A percentile compares a stretch with the other conserved stretches of the same genome.
These are phyloP conservation scores for Raddia guianensis DNA, from an alignment of 176 grass and related monocot genomes.

Conservation along the genomic window DNA sequence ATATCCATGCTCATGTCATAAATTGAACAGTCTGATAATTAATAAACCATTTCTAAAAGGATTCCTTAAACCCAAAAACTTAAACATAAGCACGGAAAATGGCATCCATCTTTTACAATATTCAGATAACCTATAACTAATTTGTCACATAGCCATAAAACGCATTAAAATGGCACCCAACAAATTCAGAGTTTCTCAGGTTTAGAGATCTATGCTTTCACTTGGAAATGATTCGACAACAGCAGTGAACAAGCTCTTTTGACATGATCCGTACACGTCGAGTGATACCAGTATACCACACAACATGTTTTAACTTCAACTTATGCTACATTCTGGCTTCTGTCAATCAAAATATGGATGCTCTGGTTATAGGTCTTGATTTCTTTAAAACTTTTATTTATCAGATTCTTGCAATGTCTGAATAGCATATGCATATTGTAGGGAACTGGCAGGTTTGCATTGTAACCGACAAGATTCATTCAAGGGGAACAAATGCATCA, in stretches of 20 bases:
- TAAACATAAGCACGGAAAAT: not conserved
- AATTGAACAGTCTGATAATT: not conserved
- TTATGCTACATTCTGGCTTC: not conserved
- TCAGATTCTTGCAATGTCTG: not conserved
- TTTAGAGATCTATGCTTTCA: not conserved
- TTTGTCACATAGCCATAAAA: not conserved
- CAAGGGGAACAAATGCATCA: not conserved
- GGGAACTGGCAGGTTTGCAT: not conserved
- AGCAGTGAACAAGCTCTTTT: not conserved
- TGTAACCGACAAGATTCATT: conserved; percentile 22
- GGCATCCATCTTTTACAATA: not conserved
- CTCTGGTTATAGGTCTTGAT: not conserved
- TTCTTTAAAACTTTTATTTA: not conserved
- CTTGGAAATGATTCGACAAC: not conserved
- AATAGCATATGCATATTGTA: not conserved
- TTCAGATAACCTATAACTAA: not conserved
- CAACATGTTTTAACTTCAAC: conserved; percentile 4
- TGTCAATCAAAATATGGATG: not conserved
- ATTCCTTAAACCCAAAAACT: not conserved
- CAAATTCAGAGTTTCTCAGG: not conserved
- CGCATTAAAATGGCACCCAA: not conserved
- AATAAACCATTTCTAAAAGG: not conserved
- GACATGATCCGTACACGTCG: not conserved
- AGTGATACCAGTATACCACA: not conserved
- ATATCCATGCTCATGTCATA: conserved; percentile 20